Evolutionary conservation across 768 basidiomycete genomes (phyloP), one percentile per base, ranked within the genome.

Genomic region (Hebeloma cylindrosporum): DNA sequence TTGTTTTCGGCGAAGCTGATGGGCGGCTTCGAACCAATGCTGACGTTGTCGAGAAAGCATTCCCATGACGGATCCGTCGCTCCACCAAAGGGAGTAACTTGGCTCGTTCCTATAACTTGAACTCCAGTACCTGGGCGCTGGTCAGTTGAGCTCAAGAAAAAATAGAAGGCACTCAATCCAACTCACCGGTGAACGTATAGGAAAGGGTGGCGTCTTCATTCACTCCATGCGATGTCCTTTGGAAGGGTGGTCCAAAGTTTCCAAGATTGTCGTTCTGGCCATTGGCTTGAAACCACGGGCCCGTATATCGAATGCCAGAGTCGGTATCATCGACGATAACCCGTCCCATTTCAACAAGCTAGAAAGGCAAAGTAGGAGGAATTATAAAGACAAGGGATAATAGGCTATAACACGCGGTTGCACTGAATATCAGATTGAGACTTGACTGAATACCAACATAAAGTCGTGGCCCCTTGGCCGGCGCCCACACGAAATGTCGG

Each of bases 281-380:
- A 14, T 42, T 40, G 17, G 57, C 56, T 20, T 35, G 23, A 39
- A 57, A 60, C 53, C 56, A 57, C 8, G 47, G 27, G 1, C 51
- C 53, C 3, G 22, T 25, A 33, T 57, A 60, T 7, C 45, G 40
- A 22, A 60, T 56, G 9, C 47, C 42, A n/a, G 50, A 26, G 33
- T 52, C 48, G 30, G 52, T 53, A 25, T 60, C 59, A 27, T 60
- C 59, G 7, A 57, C 52, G 13, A 56, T 28, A 32, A 56, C 38
- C 47, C 44, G 53, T 23, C 58, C n/a, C n/a, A n/a, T n/a, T n/a
- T n/a, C n/a, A n/a, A n/a, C n/a, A n/a, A n/a, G n/a, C n/a, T n/a
- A n/a, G n/a, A n/a, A n/a, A n/a, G n/a, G n/a, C n/a, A n/a, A n/a
- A n/a, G n/a, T n/a, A n/a, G n/a, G n/a, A n/a, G n/a, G n/a, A n/a